Evolutionary conservation across 192 early-diverging fungal species (phyloP).

Genomic region (Umbelopsis vinacea): DNA sequence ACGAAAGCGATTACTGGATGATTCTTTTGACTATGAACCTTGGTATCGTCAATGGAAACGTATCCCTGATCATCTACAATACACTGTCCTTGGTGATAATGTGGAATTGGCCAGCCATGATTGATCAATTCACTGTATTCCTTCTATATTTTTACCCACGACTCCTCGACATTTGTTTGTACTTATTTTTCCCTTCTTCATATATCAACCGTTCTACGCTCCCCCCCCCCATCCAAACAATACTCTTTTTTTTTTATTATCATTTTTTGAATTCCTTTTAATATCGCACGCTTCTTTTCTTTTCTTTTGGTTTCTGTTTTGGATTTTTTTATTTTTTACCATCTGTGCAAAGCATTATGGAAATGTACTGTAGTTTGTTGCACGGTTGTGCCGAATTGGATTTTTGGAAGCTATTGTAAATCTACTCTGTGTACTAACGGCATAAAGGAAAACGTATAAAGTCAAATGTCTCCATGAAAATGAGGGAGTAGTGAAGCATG

Average conservation of each 20-base stretch:
- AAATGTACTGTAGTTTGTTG: background rate
- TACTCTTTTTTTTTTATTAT: background rate
- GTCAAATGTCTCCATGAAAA: no score
- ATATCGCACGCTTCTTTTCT: background rate
- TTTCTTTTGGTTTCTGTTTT: background rate
- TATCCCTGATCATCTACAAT: constrained; percentile 9
- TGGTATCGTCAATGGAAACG: constrained; percentile 20
- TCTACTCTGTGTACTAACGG: no score
- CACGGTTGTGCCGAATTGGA: no score
- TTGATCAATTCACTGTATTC: background rate
- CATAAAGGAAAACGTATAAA: no score
- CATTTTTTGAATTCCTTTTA: background rate
- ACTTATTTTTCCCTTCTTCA: background rate
- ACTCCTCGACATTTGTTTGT: background rate
- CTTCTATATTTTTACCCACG: background rate
- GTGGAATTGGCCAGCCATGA: background rate
- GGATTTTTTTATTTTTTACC: background rate
- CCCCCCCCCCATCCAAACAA: background rate
- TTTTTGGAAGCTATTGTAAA: no score
- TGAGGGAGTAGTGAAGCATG: background rate
- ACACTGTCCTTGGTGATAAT: background rate
- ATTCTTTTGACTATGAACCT: constrained; percentile 13
- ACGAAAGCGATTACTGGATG: background rate
- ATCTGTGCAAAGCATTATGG: background rate
- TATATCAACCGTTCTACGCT: background rate